These are phyloP conservation scores for Fraxinus dipetala DNA, from an alignment of 305 asterid species.

Conservation along the genomic window DNA sequence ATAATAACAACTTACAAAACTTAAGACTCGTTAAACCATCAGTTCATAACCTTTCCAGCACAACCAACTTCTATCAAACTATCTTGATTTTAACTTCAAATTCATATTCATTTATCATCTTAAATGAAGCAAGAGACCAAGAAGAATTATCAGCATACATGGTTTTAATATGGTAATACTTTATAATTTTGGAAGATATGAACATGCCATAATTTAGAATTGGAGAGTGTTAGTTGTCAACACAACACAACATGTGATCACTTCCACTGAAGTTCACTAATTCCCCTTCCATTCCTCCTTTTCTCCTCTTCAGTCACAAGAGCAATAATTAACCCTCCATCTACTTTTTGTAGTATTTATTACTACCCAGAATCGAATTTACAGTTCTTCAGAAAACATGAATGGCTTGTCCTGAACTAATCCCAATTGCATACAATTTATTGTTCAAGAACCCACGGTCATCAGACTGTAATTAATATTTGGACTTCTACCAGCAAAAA, in stretches of 20 bases:
- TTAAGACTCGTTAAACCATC: too few relatives aligned
- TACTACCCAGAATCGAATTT: not conserved
- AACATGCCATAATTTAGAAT: not conserved
- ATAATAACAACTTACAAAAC: too few relatives aligned
- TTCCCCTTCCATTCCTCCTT: not conserved
- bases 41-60: not conserved
- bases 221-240: not conserved
- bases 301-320: not conserved
- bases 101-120: not conserved
- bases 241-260: not conserved
- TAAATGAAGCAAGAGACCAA: not conserved
- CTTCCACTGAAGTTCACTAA: not conserved
- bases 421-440: not conserved
- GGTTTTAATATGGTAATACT: not conserved
- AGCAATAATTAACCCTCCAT: not conserved
- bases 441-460: not conserved
- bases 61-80: not conserved
- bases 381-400: not conserved
- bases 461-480: not conserved
- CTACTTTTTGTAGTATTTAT: constrained; percentile 3
- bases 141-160: not conserved
- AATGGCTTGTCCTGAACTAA: not conserved
- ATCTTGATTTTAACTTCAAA: not conserved
- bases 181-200: not conserved
- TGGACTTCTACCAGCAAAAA: not conserved